Base-by-base conservation (phyloP, 306 rosid species). In the Cercis canadensis region DNA sequence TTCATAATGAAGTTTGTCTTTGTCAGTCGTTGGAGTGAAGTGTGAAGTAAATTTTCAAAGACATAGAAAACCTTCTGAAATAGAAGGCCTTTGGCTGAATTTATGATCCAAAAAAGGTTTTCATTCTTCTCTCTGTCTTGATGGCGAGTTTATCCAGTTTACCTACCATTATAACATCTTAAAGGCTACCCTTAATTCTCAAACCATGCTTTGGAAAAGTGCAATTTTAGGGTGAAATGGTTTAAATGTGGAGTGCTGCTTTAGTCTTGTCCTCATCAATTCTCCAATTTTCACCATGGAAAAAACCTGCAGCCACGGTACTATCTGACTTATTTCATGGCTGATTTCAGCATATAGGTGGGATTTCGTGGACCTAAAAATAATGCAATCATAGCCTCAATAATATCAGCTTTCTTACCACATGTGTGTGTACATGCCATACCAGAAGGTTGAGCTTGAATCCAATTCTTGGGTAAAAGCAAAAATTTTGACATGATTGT, bases 381-480 rank as follows among this genome's bases (percentile, higher is more conserved):
- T n/a, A 7, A 17, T 66, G 15, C 50, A 65, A 34, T 62, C 77
- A 52, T 17, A 15, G 8, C 21, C 11, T 37, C n/a, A n/a, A 43
- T 6, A 49, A 53, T 34, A n/a, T n/a, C n/a, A n/a, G n/a, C n/a
- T n/a, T n/a, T n/a, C n/a, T n/a, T n/a, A n/a, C n/a, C n/a, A n/a
- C n/a, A n/a, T n/a, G 31, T 12, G 10, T n/a, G n/a, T 29, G 41
- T 2, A 11, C 32, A 33, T 50, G 11, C 43, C 43, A 6, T 24
- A 6, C 4, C 2, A 11, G 17, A 72, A 62, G 21, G 43, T 29
- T 71, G n/a, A 31, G 58, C 50, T 67, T 65, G 8, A 73, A 73
- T 67, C 75, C 53, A 70, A 79, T 50, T 67, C 75, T 73, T 61
- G 67, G 75, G 72, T 79, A 75, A 79, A 79, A 79, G 45, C 37